Base-by-base conservation (phyloP, 129 eudicot genomes). In the Arctium lappa region DNA sequence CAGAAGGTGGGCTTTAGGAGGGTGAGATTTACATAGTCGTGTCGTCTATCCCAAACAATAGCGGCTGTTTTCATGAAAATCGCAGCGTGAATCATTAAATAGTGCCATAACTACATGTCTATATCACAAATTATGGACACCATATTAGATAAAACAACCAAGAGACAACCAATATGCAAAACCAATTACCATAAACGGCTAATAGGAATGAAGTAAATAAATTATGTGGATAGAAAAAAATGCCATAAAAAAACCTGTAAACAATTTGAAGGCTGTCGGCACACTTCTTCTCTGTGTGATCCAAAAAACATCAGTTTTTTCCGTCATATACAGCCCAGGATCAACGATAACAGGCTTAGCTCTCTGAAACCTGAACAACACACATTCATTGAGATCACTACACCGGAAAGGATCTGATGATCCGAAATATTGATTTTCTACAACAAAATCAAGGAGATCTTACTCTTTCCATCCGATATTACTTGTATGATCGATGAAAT, bases 401-500 rank as follows among this genome's bases (percentile, higher is more conserved):
- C 50, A 77, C 3, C 38, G 1, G 2, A 16, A 78, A 66, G 65
- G 30, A 78, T 77, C 82, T 8, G 42, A 72, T 53, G 5, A 81
- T 60, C 73, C 53, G 42, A 44, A 44, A 44, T 31, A 18, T 0
- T 27, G 12, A 37, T 36, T 37, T 37, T 34, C 3, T 30, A 22
- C 0, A 78, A 75, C 37, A 75, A 3, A 50, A 37, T 73, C 39
- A 39, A 13, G 13, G 10, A 42, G 44, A 71, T 85, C 95, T 85
- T 87, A 93, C 97, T 93, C 95, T 88, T 93, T 93, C 97, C 97
- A 91, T 22, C 97, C 97, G 80, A 93, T 91, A 73, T 94, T 70
- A 72, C 98, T 93, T 7, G 97, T 91, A 84, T 93, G 97, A 77
- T 93, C 97, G 63, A 91, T 88, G 87, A 93, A 93, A 82, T 93